Percentiles rank a stretch among this genome's conserved stretches.
Evolutionary conservation across 768 basidiomycete species (phyloP).

Genomic region (Phylloporus sp.): DNA sequence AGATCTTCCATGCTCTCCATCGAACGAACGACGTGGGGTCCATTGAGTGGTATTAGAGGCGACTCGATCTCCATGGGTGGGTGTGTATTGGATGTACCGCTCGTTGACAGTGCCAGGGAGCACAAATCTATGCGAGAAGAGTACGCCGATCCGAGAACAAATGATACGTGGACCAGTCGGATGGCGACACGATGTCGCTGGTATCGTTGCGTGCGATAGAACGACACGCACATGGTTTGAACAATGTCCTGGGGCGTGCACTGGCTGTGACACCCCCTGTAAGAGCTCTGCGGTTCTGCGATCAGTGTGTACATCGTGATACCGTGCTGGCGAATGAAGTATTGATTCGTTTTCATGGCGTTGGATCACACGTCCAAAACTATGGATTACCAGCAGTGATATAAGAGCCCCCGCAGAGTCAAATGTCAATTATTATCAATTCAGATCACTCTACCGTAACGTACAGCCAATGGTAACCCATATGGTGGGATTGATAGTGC

Average conservation of each 20-base stretch:
- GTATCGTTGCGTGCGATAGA: neutral
- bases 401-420: conserved; percentile 47
- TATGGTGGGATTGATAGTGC: conserved; percentile 41
- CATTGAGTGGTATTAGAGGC: neutral
- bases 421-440: conserved; percentile 7
- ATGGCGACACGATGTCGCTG: neutral
- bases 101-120: conserved; percentile 12
- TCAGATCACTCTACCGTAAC: conserved; percentile 16
- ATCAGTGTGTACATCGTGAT: conserved; percentile 33
- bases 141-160: conserved; percentile 8
- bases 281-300: conserved; percentile 5
- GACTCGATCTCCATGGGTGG: conserved; percentile 11
- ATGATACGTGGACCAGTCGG: conserved; percentile 5
- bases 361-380: conserved; percentile 54
- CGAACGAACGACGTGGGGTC: neutral
- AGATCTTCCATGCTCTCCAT: conserved; percentile 7
- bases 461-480: conserved; percentile 58
- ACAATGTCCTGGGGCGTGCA: conserved; percentile 1
- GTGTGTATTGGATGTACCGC: conserved; percentile 10
- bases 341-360: conserved; percentile 59
- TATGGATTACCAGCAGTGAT: conserved; percentile 54
- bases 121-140: conserved; percentile 8
- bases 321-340: conserved; percentile 42
- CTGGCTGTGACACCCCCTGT: neutral
- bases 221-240: conserved; percentile 1